Conservation (phyloP, 805 yeast genomes). For the Lipomyces starkeyi region DNA sequence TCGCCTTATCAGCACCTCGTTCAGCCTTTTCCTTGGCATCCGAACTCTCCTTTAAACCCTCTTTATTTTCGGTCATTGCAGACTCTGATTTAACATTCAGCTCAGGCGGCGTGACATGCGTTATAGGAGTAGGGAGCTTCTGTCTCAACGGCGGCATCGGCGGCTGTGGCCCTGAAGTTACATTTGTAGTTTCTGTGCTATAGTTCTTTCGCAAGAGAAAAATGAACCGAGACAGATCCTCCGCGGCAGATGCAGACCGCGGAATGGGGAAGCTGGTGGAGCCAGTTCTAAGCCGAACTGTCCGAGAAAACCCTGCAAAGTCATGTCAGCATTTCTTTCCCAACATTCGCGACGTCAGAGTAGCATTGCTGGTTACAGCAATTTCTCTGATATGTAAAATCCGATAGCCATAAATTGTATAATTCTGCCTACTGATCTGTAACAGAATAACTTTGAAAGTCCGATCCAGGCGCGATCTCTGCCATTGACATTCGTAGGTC, state of each 20-base stretch:
- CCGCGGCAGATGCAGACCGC: neutral
- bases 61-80: constrained; percentile 2
- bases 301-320: neutral
- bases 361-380: neutral
- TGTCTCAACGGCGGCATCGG: constrained; percentile 1
- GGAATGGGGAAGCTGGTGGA: neutral
- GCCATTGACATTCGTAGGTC: neutral
- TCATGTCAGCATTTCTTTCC: neutral
- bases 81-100: neutral
- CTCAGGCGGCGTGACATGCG: neutral
- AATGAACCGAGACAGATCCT: neutral
- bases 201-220: neutral
- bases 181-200: constrained; percentile 5
- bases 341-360: neutral
- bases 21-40: constrained; percentile 23
- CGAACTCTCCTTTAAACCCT: constrained; percentile 9
- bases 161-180: neutral
- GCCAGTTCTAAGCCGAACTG: neutral
- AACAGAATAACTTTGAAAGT: neutral
- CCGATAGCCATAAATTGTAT: neutral
- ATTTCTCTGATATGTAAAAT: neutral
- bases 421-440: neutral
- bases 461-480: neutral
- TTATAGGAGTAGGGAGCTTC: neutral
- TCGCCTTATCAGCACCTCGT: constrained; percentile 27